Evolutionary conservation across 352 stramenopile species (phyloP), one percentile per base, ranked within the genome.

Genomic region (Phytophthora pisi): DNA sequence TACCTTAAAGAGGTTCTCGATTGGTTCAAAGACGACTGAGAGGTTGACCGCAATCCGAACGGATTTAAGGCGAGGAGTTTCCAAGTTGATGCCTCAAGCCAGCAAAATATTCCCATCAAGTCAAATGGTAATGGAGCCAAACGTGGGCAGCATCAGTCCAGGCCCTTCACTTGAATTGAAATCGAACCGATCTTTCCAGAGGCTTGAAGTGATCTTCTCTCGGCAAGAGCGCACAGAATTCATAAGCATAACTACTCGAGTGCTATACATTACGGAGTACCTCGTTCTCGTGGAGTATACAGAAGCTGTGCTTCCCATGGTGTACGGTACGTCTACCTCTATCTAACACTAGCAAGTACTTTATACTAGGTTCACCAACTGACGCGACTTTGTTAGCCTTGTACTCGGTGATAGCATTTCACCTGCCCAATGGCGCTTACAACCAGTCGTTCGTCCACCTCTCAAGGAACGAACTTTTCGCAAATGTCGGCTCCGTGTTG

Each of bases 271-370:
- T 15, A 68, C 68, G 13, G 71, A 82, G 61, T 82, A 73, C 20
- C 30, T 78, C 24, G 36, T 77, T 13, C 61, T 79, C 16, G 62
- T 72, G n/a, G 74, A 79, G 52, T 79, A 75, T 36, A 69, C 64
- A 4, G 68, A 77, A 34, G 68, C 74, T 3, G 57, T 72, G 11
- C 59, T 82, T 15, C 64, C 74, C 8, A 36, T 63, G 11, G 57
- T 82, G 6, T 78, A 78, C 26, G 42, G 67, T 75, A 53, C 36
- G 53, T 50, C 15, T 31, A 57, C 3, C 40, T 43, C 1, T 11
- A 36, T 20, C 20, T 20, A 20, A 13, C 34, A 40, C 34, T 40
- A 15, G 34, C 34, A 40, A 4, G 15, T 40, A 40, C 5, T 15
- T 40, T 5, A 16, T 13, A 40, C 10, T 16, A 5, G 13, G 34